Conservation (phyloP, 2,329 filamentous ascomycete genomes). For the Gaeumannomyces tritici region DNA sequence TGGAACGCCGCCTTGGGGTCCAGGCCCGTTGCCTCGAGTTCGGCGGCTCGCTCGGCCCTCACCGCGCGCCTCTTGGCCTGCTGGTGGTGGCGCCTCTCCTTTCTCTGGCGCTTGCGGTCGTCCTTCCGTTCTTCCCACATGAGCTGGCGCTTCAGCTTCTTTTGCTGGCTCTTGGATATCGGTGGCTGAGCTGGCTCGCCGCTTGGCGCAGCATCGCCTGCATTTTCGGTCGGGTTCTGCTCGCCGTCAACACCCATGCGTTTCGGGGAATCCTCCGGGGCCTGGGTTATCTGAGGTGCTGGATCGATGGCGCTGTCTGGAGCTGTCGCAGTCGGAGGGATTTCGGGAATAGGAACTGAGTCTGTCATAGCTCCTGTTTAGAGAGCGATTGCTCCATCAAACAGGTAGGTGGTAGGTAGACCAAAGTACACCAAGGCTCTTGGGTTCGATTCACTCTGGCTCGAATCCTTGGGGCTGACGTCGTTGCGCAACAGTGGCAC, state of each 20-base stretch:
- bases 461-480: background rate
- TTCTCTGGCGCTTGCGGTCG: constrained; percentile 42
- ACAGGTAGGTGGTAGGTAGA: too few species aligned
- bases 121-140: constrained; percentile 67
- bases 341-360: background rate
- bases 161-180: constrained; percentile 79
- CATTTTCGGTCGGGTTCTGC: background rate
- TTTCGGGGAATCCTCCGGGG: background rate
- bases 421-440: background rate
- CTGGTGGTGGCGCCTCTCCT: constrained; percentile 41
- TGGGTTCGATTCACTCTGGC: background rate
- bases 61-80: constrained; percentile 39
- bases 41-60: constrained; percentile 37
- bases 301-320: background rate
- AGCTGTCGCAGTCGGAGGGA: background rate
- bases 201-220: background rate
- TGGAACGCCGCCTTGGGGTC: constrained; percentile 25
- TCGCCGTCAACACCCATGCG: background rate
- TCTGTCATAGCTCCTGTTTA: background rate
- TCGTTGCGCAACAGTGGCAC: background rate
- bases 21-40: constrained; percentile 29
- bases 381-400: background rate
- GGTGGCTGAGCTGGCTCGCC: constrained; percentile 3
- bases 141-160: constrained; percentile 63
- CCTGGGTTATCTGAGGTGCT: background rate